These are phyloP conservation scores for Alternaria rosae DNA, from an alignment of 2,329 filamentous ascomycete species.

Conservation along the genomic window DNA sequence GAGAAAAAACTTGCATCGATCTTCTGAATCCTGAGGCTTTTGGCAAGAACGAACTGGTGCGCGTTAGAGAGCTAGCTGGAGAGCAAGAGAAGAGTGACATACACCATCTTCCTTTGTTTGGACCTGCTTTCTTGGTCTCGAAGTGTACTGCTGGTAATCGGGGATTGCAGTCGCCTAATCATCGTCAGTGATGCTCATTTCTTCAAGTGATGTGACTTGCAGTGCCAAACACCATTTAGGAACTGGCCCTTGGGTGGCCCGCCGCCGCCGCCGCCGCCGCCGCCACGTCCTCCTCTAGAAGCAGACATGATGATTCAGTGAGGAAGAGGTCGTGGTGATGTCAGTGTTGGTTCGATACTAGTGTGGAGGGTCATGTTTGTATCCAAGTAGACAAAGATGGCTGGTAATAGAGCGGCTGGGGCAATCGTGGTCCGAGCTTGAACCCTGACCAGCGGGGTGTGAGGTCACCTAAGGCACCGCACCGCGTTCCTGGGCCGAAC, in stretches of 20 bases:
- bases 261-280: conserved; percentile 7
- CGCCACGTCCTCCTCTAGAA: conserved; percentile 16
- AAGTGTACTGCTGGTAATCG: conserved; percentile 62
- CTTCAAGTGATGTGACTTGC: conserved; percentile 14
- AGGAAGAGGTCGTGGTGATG: neutral
- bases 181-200: conserved; percentile 15
- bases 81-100: conserved; percentile 4
- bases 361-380: neutral
- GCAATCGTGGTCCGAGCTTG: neutral
- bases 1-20: conserved; percentile 64
- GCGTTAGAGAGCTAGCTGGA: conserved; percentile 12
- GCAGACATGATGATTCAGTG: conserved; percentile 24
- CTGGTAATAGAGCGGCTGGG: neutral
- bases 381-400: neutral
- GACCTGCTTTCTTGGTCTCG: conserved; percentile 64
- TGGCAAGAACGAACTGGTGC: conserved; percentile 64
- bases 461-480: neutral
- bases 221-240: conserved; percentile 38
- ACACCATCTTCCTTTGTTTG: conserved; percentile 64
- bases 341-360: neutral
- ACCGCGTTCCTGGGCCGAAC: neutral
- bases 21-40: conserved; percentile 45
- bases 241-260: conserved; percentile 29
- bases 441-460: conserved; percentile 1
- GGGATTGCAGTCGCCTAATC: conserved; percentile 61